A percentile compares a stretch with the other conserved stretches of the same genome.
These are phyloP conservation scores for Globisporangium alternatum DNA, from an alignment of 352 stramenopile genomes.

Conservation along the genomic window DNA sequence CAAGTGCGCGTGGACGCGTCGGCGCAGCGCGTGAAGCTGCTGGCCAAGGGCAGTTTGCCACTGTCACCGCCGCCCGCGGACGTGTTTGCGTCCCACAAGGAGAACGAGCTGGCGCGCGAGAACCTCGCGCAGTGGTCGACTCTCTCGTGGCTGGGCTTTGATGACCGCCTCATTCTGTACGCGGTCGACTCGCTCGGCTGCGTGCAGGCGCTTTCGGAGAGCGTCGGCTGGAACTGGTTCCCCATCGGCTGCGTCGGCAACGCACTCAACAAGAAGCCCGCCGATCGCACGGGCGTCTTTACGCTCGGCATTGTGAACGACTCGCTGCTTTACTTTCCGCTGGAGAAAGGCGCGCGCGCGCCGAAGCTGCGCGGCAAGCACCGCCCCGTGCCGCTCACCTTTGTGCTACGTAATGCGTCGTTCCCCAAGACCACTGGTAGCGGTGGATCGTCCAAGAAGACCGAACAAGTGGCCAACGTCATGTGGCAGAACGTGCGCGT, in stretches of 20 bases:
- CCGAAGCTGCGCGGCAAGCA: conserved; percentile 67
- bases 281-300: conserved; percentile 58
- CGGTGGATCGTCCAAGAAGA: conserved; percentile 29
- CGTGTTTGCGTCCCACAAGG: conserved; percentile 70
- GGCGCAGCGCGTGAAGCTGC: conserved; percentile 39
- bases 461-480: conserved; percentile 26
- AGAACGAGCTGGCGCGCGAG: conserved; percentile 44
- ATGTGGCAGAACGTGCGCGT: conserved; percentile 75
- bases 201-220: conserved; percentile 55
- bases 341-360: conserved; percentile 38
- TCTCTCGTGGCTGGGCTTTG: conserved; percentile 73
- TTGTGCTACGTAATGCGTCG: conserved; percentile 41
- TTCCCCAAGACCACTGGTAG: conserved; percentile 45
- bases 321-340: conserved; percentile 68
- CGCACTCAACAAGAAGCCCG: conserved; percentile 50
- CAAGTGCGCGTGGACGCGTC: conserved; percentile 36
- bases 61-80: conserved; percentile 55
- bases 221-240: conserved; percentile 67
- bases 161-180: conserved; percentile 71
- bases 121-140: conserved; percentile 52
- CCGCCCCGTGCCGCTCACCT: conserved; percentile 73
- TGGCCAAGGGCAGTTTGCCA: conserved; percentile 50
- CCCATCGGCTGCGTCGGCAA: conserved; percentile 70
- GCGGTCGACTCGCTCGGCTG: conserved; percentile 63
- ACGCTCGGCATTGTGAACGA: conserved; percentile 71